Base-by-base conservation (phyloP, 164 flowering plant species). In the Macadamia tetraphylla region DNA sequence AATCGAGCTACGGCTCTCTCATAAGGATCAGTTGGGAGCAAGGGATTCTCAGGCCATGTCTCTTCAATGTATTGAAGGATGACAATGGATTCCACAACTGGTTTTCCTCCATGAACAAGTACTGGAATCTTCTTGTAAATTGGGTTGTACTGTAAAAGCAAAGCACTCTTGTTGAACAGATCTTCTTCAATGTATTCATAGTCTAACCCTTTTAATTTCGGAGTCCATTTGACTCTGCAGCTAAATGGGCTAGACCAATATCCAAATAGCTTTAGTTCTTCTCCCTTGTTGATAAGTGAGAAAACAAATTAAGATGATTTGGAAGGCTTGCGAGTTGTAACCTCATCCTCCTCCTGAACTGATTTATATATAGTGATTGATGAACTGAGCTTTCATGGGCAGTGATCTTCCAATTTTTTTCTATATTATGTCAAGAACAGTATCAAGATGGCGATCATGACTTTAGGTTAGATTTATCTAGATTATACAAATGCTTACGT, bases 171-270 rank as follows among this genome's bases (percentile, higher is more conserved):
- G 65, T 63, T 67, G 13, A 1, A 11, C 1, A 79, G 51, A 58
- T 83, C 72, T 46, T 77, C 79, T 64, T 78, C 83, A 3, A 78
- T 30, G 48, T 80, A 77, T 30, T 80, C 75, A 23, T 78, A 83
- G 1, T 68, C 42, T 18, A 78, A 70, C 7, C 79, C 83, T 71
- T 83, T 80, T 9, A 80, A 74, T 29, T 82, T 68, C 32, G 80
- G 69, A 58, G 82, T 82, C 83, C 86, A 80, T n/a, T 73, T 63
- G 6, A 80, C 78, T 57, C 82, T 83, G 73, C 67, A 73, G 52
- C 58, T 11, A 44, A 32, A 83, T 40, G 73, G 62, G 63, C 83
- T 83, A 3, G 80, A 68, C 81, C 82, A 80, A 40, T 67, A 40
- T 64, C 82, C 81, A 0, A 76, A 31, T 3, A 78, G 63, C 81